Percentiles rank a stretch among this genome's conserved stretches.
Evolutionary conservation across 2,329 filamentous ascomycete species (phyloP).

Genomic region (Tympanopsis confertula): DNA sequence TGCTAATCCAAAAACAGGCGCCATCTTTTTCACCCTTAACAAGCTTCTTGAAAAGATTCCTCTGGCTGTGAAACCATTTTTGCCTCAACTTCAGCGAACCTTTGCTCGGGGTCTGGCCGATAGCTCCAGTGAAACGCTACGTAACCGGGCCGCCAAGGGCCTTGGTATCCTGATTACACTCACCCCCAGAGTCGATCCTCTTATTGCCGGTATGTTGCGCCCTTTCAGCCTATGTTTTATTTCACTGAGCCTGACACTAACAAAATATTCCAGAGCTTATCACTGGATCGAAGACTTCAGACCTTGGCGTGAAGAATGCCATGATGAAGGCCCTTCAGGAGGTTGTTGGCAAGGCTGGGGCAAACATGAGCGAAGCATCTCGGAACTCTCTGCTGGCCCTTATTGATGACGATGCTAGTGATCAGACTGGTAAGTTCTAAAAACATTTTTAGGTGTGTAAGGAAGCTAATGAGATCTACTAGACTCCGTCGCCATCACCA

Average conservation of each 20-base stretch:
- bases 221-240: no score
- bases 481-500: slow-evolving; percentile 72
- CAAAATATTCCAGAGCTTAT: slow-evolving; percentile 63
- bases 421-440: neutral
- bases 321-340: slow-evolving; percentile 97
- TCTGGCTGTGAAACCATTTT: slow-evolving; percentile 84
- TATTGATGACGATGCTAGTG: slow-evolving; percentile 46
- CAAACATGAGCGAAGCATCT: slow-evolving; percentile 87
- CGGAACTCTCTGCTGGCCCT: slow-evolving; percentile 74
- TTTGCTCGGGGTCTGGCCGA: slow-evolving; percentile 95
- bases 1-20: slow-evolving; percentile 36
- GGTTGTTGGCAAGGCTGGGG: slow-evolving; percentile 86
- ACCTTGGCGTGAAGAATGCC: slow-evolving; percentile 77
- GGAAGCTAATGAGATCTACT: slow-evolving; percentile 52
- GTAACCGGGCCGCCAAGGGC: slow-evolving; percentile 82
- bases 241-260: no score
- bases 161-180: slow-evolving; percentile 90
- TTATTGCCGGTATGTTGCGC: slow-evolving; percentile 53
- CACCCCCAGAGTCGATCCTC: slow-evolving; percentile 85
- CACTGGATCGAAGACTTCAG: slow-evolving; percentile 83
- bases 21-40: slow-evolving; percentile 87
- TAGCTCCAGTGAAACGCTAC: slow-evolving; percentile 76
- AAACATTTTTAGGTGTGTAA: neutral
- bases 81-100: slow-evolving; percentile 90
- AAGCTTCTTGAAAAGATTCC: slow-evolving; percentile 95